Evolutionary conservation across 371 early-diverging fungal species (phyloP).

Genomic region (Lichtheimia ramosa): DNA sequence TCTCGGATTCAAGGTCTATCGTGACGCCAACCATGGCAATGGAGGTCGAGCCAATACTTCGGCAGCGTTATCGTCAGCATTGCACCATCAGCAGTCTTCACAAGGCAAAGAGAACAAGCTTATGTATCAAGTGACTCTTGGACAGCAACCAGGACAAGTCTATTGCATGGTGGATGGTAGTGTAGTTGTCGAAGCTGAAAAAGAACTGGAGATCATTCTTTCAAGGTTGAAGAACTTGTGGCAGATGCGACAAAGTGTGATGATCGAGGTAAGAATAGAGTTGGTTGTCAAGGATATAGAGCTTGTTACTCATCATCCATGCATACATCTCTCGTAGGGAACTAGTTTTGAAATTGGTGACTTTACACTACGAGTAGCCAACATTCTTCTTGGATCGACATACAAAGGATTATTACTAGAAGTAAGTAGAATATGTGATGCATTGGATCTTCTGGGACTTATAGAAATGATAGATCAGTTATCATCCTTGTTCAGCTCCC

Average conservation of each 20-base stretch:
- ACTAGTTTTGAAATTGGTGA: slow-evolving; percentile 54
- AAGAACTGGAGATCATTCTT: slow-evolving; percentile 47
- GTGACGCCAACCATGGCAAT: slow-evolving; percentile 33
- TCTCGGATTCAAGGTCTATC: slow-evolving; percentile 44
- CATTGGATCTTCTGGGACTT: neutral
- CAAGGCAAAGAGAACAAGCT: slow-evolving; percentile 35
- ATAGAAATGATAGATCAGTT: slow-evolving; percentile 32
- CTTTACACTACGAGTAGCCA: slow-evolving; percentile 52
- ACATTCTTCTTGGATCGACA: slow-evolving; percentile 46
- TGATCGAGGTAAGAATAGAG: slow-evolving; percentile 39
- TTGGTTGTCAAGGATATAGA: neutral
- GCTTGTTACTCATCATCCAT: neutral
- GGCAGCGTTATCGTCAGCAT: neutral
- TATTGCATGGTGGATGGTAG: slow-evolving; percentile 59
- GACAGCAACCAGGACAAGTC: slow-evolving; percentile 45
- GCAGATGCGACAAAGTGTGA: slow-evolving; percentile 46
- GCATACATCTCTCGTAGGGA: slow-evolving; percentile 25
- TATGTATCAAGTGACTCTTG: slow-evolving; percentile 46
- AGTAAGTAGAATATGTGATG: slow-evolving; percentile 18
- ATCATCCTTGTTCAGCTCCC: slow-evolving; percentile 49
- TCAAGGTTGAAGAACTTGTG: slow-evolving; percentile 51
- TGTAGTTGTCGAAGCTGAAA: slow-evolving; percentile 53
- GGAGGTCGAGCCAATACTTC: neutral
- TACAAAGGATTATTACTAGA: slow-evolving; percentile 53
- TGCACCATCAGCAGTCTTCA: slow-evolving; percentile 15